Percentiles rank a stretch among this genome's conserved stretches.
phyloP scores from a whole-genome alignment of 2,329 filamentous ascomycete species.

The Akanthomyces uredinophilus region DNA sequence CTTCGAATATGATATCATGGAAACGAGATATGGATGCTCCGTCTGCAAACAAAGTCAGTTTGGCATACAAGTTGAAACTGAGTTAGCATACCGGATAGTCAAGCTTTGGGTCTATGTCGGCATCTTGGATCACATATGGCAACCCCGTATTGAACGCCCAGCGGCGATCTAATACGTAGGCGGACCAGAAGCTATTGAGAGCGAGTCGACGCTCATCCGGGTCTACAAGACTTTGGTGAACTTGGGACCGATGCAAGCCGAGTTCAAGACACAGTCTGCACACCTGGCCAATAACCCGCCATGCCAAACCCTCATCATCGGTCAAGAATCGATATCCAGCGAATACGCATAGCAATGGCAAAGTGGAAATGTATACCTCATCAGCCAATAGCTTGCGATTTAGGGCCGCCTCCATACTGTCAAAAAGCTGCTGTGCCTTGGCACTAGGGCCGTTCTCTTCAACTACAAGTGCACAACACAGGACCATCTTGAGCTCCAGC shows the following conservation, averaged over 20 bases:
- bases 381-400: slow-evolving; percentile 61
- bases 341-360: slow-evolving; percentile 48
- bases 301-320: slow-evolving; percentile 80
- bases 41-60: slow-evolving; percentile 33
- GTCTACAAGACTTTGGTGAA: slow-evolving; percentile 62
- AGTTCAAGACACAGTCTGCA: slow-evolving; percentile 74
- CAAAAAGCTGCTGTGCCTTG: slow-evolving; percentile 66
- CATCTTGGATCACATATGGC: slow-evolving; percentile 78
- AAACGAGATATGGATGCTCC: slow-evolving; percentile 64
- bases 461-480: slow-evolving; percentile 71
- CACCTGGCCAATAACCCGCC: slow-evolving; percentile 80
- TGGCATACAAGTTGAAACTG: neutral
- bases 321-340: slow-evolving; percentile 74
- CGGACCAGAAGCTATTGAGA: slow-evolving; percentile 75
- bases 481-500: slow-evolving; percentile 73
- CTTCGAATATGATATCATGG: slow-evolving; percentile 80
- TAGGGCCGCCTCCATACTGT: slow-evolving; percentile 66
- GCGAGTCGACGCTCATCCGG: slow-evolving; percentile 64
- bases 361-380: slow-evolving; percentile 39
- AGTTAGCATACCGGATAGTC: slow-evolving; percentile 62
- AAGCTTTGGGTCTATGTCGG: slow-evolving; percentile 75
- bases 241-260: slow-evolving; percentile 75
- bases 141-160: slow-evolving; percentile 90
- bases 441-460: slow-evolving; percentile 76
- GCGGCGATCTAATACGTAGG: slow-evolving; percentile 77